phyloP scores from a whole-genome alignment of 139 green algal genomes.

The Chloropicon primus region DNA sequence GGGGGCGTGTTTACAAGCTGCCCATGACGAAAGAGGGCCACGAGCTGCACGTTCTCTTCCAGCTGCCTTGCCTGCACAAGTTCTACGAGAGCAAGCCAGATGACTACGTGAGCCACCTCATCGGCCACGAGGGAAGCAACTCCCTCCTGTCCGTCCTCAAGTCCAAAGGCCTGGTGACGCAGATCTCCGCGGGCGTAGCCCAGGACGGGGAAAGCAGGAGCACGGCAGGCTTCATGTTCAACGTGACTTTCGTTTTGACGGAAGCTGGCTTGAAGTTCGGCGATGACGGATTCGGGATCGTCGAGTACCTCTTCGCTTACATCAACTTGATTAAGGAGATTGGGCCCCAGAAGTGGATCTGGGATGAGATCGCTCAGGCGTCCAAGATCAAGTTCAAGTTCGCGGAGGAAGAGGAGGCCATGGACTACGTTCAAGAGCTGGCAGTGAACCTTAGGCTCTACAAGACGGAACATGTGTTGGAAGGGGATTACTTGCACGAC shows the following conservation, averaged over 20 bases:
- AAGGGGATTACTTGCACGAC: conserved; percentile 42
- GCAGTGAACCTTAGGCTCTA: conserved; percentile 34
- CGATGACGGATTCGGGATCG: not conserved
- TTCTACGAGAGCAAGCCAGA: not conserved
- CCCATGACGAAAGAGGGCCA: not conserved
- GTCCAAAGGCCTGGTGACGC: conserved; percentile 54
- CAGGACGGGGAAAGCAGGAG: conserved; percentile 23
- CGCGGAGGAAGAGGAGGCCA: conserved; percentile 69
- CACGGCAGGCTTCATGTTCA: not conserved
- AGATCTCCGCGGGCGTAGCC: conserved; percentile 71
- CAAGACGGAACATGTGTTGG: conserved; percentile 40
- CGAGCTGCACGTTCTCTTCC: not conserved
- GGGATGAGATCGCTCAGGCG: conserved; percentile 49
- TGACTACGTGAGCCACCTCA: not conserved
- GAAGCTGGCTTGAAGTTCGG: conserved; percentile 58
- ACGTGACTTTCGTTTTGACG: conserved; percentile 53
- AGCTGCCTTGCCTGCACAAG: not conserved
- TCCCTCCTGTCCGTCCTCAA: conserved; percentile 24
- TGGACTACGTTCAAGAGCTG: conserved; percentile 51
- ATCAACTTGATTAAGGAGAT: conserved; percentile 51
- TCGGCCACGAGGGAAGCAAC: conserved; percentile 14
- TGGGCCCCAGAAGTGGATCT: conserved; percentile 72
- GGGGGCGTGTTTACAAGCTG: not conserved
- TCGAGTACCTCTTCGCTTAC: conserved; percentile 66
- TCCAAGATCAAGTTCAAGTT: conserved; percentile 35